Conservation (phyloP, 2,329 filamentous ascomycete genomes). For the Diaporthe caulivora region DNA sequence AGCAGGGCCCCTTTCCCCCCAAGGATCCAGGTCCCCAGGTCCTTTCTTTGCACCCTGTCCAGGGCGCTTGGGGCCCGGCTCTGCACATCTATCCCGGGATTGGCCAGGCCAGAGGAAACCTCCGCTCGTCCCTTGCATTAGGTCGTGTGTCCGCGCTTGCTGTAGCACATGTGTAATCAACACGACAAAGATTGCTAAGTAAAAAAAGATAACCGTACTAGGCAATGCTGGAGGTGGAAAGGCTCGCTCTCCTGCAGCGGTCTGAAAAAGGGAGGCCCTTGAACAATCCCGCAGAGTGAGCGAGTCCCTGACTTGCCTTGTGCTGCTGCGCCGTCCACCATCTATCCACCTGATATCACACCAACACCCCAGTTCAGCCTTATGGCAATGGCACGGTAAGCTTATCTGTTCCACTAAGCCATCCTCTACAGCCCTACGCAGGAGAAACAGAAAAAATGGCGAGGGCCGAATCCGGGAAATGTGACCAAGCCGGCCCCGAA, state of each 20-base stretch:
- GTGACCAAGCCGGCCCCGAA: slow-evolving; percentile 3
- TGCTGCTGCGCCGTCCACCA: slow-evolving; percentile 16
- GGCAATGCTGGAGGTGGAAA: not conserved
- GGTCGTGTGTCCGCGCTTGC: slow-evolving; percentile 28
- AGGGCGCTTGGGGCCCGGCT: too few species aligned
- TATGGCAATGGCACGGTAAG: slow-evolving; percentile 30
- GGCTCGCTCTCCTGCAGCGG: not conserved
- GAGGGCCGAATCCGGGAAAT: slow-evolving; percentile 2
- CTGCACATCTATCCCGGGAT: slow-evolving; percentile 36
- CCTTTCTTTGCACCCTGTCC: too few species aligned
- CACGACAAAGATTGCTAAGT: not conserved
- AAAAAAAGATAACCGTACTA: slow-evolving; percentile 2
- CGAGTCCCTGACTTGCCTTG: not conserved
- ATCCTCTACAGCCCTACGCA: not conserved
- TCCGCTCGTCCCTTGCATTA: slow-evolving; percentile 39
- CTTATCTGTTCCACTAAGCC: slow-evolving; percentile 13
- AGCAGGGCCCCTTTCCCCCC: slow-evolving; percentile 3
- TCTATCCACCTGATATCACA: slow-evolving; percentile 1
- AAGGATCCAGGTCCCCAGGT: slow-evolving; percentile 16
- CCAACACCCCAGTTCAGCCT: slow-evolving; percentile 32
- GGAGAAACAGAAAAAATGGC: not conserved
- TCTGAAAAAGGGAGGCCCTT: not conserved
- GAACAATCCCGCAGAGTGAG: not conserved
- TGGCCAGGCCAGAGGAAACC: slow-evolving; percentile 26
- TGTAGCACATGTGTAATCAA: slow-evolving; percentile 30